A percentile compares a stretch with the other conserved stretches of the same genome.
phyloP scores from a whole-genome alignment of 495 filamentous ascomycete species.

The Penicillium manginii region DNA sequence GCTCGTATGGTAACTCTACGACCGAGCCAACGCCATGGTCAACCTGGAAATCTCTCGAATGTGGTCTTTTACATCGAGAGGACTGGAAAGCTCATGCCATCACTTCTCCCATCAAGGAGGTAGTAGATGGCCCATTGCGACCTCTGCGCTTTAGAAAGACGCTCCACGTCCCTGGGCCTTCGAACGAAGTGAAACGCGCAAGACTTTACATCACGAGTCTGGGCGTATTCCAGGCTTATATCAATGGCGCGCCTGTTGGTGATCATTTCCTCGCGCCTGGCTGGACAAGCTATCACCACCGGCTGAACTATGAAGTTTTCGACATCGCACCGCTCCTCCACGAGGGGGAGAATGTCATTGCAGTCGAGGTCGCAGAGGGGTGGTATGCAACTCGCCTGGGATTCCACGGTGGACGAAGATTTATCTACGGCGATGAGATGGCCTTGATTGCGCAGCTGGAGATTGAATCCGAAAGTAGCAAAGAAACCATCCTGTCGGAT shows the following conservation, averaged over 20 bases:
- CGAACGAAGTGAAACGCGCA: constrained; percentile 20
- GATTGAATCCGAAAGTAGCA: constrained; percentile 27
- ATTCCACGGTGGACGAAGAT: constrained; percentile 31
- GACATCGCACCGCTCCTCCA: constrained; percentile 48
- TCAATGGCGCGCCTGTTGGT: constrained; percentile 55
- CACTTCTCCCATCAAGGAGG: constrained; percentile 20
- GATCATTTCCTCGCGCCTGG: constrained; percentile 52
- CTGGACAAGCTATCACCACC: constrained; percentile 57
- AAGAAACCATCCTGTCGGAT: constrained; percentile 40
- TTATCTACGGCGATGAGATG: constrained; percentile 50
- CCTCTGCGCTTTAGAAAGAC: constrained; percentile 35
- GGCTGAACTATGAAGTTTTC: constrained; percentile 54
- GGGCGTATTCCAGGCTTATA: constrained; percentile 53
- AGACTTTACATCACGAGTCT: constrained; percentile 55
- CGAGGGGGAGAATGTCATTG: constrained; percentile 46
- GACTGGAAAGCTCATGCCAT: constrained; percentile 48
- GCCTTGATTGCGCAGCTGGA: constrained; percentile 51
- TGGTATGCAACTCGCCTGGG: constrained; percentile 59
- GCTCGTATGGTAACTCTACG: constrained; percentile 26
- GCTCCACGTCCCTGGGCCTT: constrained; percentile 19
- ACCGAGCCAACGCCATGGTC: constrained; percentile 43
- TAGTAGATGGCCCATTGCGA: constrained; percentile 23
- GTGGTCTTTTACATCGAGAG: constrained; percentile 35
- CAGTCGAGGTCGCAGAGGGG: constrained; percentile 56
- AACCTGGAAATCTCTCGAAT: constrained; percentile 37